These are phyloP conservation scores for Peniophora sp. DNA, from an alignment of 1,284 basidiomycete species.

Conservation along the genomic window DNA sequence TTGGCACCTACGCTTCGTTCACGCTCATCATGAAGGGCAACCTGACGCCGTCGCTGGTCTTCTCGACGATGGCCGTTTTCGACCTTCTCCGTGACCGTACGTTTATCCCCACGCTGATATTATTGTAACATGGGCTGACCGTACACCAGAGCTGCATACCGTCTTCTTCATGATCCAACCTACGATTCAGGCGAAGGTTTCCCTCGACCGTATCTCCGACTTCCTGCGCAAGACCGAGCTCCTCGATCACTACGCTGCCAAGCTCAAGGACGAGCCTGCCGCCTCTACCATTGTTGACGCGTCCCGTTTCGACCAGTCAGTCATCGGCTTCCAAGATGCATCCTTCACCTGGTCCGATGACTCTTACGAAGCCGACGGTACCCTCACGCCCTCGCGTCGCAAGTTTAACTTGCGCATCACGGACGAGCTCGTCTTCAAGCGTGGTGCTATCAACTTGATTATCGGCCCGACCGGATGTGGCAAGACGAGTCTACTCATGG, in stretches of 20 bases:
- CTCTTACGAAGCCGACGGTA: slow-evolving; percentile 9
- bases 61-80: slow-evolving; percentile 28
- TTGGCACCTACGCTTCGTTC: slow-evolving; percentile 43
- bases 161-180: slow-evolving; percentile 24
- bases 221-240: slow-evolving; percentile 44
- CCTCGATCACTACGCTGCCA: slow-evolving; percentile 33
- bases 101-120: no score
- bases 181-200: slow-evolving; percentile 35
- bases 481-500: slow-evolving; percentile 46
- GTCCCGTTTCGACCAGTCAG: slow-evolving; percentile 14
- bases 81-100: slow-evolving; percentile 9
- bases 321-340: slow-evolving; percentile 33
- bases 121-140: no score
- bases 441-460: slow-evolving; percentile 53
- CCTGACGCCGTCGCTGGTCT: slow-evolving; percentile 29
- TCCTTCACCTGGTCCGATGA: slow-evolving; percentile 33
- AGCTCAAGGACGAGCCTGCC: slow-evolving; percentile 17
- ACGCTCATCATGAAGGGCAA: slow-evolving; percentile 24
- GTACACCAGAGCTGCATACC: slow-evolving; percentile 15
- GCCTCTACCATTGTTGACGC: slow-evolving; percentile 9
- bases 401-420: slow-evolving; percentile 43
- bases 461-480: slow-evolving; percentile 54
- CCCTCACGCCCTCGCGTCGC: slow-evolving; percentile 20
- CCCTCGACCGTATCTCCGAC: slow-evolving; percentile 36
- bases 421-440: slow-evolving; percentile 48